A percentile compares a stretch with the other conserved stretches of the same genome.
Evolutionary conservation across 164 flowering plant species (phyloP).

Genomic region (Kingdonia uniflora): DNA sequence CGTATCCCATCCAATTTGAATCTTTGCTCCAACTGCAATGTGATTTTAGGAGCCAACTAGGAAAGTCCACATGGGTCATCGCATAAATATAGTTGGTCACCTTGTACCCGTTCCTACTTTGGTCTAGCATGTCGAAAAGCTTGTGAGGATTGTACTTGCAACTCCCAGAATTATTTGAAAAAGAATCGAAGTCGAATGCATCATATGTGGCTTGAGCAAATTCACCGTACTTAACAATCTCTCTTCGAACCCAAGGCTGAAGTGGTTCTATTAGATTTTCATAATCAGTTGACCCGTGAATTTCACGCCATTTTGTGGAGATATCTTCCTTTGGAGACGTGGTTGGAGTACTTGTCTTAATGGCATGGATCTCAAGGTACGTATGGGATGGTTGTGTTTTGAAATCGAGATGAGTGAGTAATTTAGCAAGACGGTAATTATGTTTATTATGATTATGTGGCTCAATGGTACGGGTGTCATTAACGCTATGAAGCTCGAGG

Average conservation of each 20-base stretch:
- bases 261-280: conserved; percentile 42
- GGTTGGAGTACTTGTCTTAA: conserved; percentile 16
- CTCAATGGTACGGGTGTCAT: no score
- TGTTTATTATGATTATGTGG: no score
- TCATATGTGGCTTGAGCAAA: conserved; percentile 45
- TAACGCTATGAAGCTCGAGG: no score
- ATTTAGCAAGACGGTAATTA: no score
- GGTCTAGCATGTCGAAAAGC: conserved; percentile 34
- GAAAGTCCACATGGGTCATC: conserved; percentile 44
- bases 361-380: no score
- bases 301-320: conserved; percentile 34
- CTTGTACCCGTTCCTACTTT: conserved; percentile 29
- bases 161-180: conserved; percentile 51
- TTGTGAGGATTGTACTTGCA: conserved; percentile 30
- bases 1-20: conserved; percentile 76
- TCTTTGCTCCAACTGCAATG: conserved; percentile 41
- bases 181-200: conserved; percentile 33
- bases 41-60: conserved; percentile 39
- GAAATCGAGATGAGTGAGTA: no score
- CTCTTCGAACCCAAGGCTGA: conserved; percentile 41
- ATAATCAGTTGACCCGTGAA: conserved; percentile 38
- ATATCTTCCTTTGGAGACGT: conserved; percentile 42
- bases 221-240: conserved; percentile 50
- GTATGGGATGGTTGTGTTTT: no score
- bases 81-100: conserved; percentile 56